phyloP scores from a whole-genome alignment of 768 basidiomycete species.

The Xerocomellus amylosporus region DNA sequence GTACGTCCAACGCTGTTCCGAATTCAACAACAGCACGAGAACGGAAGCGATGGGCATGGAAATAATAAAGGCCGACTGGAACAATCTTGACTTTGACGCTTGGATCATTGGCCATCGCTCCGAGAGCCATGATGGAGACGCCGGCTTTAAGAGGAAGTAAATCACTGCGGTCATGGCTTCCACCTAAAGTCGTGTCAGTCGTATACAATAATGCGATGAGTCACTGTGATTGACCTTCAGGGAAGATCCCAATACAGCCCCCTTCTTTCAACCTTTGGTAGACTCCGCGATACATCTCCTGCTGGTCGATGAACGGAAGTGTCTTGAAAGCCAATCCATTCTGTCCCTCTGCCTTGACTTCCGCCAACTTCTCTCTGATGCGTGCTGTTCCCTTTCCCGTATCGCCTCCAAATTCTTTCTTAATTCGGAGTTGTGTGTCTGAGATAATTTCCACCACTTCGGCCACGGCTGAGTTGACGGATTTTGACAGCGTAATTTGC shows the following conservation, averaged over 20 bases:
- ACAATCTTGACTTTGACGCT: slow-evolving; percentile 88
- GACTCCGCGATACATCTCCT: slow-evolving; percentile 91
- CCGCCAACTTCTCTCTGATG: slow-evolving; percentile 64
- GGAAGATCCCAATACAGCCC: slow-evolving; percentile 95
- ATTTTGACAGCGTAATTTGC: slow-evolving; percentile 86
- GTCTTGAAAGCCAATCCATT: slow-evolving; percentile 76
- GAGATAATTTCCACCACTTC: slow-evolving; percentile 88
- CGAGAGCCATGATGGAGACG: slow-evolving; percentile 96
- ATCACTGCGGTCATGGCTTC: slow-evolving; percentile 97
- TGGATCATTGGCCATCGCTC: slow-evolving; percentile 93
- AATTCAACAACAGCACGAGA: slow-evolving; percentile 98
- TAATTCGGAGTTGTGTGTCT: slow-evolving; percentile 79
- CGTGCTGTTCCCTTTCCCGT: slow-evolving; percentile 68
- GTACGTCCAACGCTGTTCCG: slow-evolving; percentile 88
- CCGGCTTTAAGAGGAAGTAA: slow-evolving; percentile 96
- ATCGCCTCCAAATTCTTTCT: slow-evolving; percentile 84
- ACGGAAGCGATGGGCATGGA: slow-evolving; percentile 83
- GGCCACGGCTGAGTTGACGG: slow-evolving; percentile 69
- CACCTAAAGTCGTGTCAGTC: slow-evolving; percentile 53
- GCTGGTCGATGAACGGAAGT: slow-evolving; percentile 88
- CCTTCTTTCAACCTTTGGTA: slow-evolving; percentile 84
- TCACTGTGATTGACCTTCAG: slow-evolving; percentile 69
- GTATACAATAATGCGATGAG: neutral
- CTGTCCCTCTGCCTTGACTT: slow-evolving; percentile 52
- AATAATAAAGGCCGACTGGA: slow-evolving; percentile 74